A percentile compares a stretch with the other conserved stretches of the same genome.
phyloP scores from a whole-genome alignment of 2,329 filamentous ascomycete species.

The Monilinia vaccinii-corymbosi region DNA sequence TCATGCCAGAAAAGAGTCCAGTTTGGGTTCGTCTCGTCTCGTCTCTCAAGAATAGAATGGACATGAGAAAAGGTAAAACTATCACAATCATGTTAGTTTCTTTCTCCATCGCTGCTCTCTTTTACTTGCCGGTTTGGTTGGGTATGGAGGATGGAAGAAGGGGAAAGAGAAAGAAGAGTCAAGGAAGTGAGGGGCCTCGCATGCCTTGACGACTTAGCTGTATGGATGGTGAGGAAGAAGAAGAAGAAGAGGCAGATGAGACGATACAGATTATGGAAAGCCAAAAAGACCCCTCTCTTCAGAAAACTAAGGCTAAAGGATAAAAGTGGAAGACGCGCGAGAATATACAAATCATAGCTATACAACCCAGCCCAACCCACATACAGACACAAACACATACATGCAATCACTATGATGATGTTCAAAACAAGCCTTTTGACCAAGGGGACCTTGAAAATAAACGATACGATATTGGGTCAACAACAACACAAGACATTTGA shows the following conservation, averaged over 20 bases:
- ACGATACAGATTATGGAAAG: not conserved
- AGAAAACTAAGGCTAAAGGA: not conserved
- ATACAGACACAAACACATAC: not conserved
- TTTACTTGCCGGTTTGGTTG: not conserved
- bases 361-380: too few relatives aligned
- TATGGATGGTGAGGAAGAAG: not conserved
- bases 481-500: too few relatives aligned
- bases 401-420: not conserved
- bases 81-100: not conserved
- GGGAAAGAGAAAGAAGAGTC: not conserved
- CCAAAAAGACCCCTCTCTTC: too few relatives aligned
- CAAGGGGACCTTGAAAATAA: not conserved
- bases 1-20: not conserved
- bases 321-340: not conserved
- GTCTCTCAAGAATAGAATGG: not conserved
- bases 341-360: not conserved
- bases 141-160: not conserved
- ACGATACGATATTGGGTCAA: too few relatives aligned
- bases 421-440: not conserved
- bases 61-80: conserved; percentile 3
- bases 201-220: not conserved
- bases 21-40: not conserved
- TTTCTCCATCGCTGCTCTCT: not conserved
- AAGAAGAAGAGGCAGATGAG: not conserved
- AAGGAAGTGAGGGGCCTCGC: not conserved